phyloP scores from a whole-genome alignment of 116 monocot genomes.

The Trichopus zeylanicus region DNA sequence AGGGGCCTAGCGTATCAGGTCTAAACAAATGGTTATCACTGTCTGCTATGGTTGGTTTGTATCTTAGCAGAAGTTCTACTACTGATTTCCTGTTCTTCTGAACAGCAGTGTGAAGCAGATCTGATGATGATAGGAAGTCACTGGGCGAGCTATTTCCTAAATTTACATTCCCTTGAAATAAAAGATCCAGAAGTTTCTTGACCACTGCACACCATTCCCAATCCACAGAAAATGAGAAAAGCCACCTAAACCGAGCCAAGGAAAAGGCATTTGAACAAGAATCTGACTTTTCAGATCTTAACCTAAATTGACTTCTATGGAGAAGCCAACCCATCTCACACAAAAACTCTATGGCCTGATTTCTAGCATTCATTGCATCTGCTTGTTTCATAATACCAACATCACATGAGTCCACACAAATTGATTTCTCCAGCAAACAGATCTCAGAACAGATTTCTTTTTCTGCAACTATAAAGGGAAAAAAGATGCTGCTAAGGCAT shows the following conservation, averaged over 20 bases:
- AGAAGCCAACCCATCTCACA: conserved; percentile 96
- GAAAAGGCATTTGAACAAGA: conserved; percentile 20
- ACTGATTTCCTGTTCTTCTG: conserved; percentile 43
- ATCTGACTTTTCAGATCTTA: conserved; percentile 6
- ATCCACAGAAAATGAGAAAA: conserved; percentile 55
- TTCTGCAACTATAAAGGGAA: conserved; percentile 92
- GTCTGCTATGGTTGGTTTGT: conserved; percentile 10
- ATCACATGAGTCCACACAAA: conserved; percentile 8
- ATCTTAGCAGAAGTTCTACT: conserved; percentile 63
- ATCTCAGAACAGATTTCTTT: conserved; percentile 73
- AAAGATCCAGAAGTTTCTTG: conserved; percentile 67
- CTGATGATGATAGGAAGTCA: conserved; percentile 40
- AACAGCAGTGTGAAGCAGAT: conserved; percentile 66
- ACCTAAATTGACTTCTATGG: conserved; percentile 26
- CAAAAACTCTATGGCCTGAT: conserved; percentile 49
- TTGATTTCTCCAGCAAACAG: conserved; percentile 43
- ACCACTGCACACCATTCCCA: conserved; percentile 70
- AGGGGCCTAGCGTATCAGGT: conserved; percentile 51
- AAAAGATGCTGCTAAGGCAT: conserved; percentile 46
- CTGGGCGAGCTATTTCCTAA: conserved; percentile 17
- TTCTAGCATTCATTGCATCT: conserved; percentile 21
- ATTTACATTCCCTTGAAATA: conserved; percentile 55
- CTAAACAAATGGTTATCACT: conserved; percentile 38
- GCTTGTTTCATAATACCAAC: conserved; percentile 9
- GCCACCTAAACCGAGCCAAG: conserved; percentile 41